Evolutionary conservation across 768 basidiomycete genomes (phyloP), one percentile per base, ranked within the genome.

Genomic region (Boletus rubescentipes): DNA sequence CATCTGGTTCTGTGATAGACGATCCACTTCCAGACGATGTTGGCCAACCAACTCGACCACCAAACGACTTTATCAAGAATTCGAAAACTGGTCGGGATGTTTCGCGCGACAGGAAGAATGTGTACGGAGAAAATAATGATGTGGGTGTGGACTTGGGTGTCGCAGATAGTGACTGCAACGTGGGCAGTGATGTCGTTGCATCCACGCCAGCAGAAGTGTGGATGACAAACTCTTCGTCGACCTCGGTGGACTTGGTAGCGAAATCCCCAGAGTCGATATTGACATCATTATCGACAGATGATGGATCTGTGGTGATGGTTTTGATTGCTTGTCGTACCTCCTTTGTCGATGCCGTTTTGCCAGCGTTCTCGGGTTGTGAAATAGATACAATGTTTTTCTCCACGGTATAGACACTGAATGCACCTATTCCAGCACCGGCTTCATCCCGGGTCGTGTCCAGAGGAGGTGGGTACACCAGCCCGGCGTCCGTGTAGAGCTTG

Each of bases 401-500:
- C n/a, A 67, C 69, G 58, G 80, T 77, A 74, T 90, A 80, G 26
- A 99, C 75, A 59, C 74, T 82, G 70, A 95, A 89, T 4, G 96
- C 95, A 43, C 91, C 93, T 35, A 98, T 82, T 8, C 93, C 93
- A 16, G 93, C 94, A 14, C 81, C 89, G 46, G 76, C 77, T 65
- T 95, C 95, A 62, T 96, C 91, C 65, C 91, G 91, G 59, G 78
- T 80, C 31, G 72, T 63, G 67, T 99, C 94, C 55, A 97, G 67
- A 12, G 92, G 89, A 0, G 97, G 96, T n/a, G 97, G 97, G 67
- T 99, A 99, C 26, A 93, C 84, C 44, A 98, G 79, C 58, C 91
- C 91, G 35, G 81, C 81, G 66, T 98, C 94, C n/a, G 90, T 87
- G 75, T 93, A 99, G n/a, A 99, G 83, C 75, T 96, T 97, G 82